Evolutionary conservation across 805 yeast genomes (phyloP).

Genomic region (Nakazawaea wyomingensis): DNA sequence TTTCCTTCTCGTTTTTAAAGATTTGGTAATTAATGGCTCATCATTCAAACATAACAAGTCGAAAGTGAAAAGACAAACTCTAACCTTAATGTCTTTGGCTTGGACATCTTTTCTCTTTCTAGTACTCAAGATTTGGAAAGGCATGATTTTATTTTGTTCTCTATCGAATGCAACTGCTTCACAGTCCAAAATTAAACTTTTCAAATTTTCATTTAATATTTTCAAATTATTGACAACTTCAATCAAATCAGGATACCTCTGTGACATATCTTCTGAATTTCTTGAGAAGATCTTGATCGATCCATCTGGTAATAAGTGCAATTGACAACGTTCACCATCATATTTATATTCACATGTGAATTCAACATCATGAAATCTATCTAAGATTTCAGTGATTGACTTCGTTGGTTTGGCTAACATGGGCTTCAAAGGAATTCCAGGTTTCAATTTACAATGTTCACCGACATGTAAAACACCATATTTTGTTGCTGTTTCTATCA

Average conservation of each 20-base stretch:
- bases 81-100: slow-evolving; percentile 80
- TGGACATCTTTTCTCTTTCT: slow-evolving; percentile 92
- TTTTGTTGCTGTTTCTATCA: slow-evolving; percentile 60
- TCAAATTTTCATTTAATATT: slow-evolving; percentile 27
- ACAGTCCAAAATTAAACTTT: slow-evolving; percentile 78
- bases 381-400: slow-evolving; percentile 85
- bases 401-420: slow-evolving; percentile 98
- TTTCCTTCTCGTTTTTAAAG: slow-evolving; percentile 68
- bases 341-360: slow-evolving; percentile 97
- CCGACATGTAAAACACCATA: slow-evolving; percentile 63
- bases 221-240: slow-evolving; percentile 52
- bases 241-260: slow-evolving; percentile 86
- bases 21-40: slow-evolving; percentile 57
- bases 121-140: slow-evolving; percentile 90
- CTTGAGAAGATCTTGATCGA: slow-evolving; percentile 78
- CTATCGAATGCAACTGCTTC: slow-evolving; percentile 98
- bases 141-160: slow-evolving; percentile 70
- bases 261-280: slow-evolving; percentile 96
- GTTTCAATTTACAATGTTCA: slow-evolving; percentile 68
- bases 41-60: slow-evolving; percentile 77
- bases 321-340: slow-evolving; percentile 97
- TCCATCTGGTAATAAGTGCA: slow-evolving; percentile 68
- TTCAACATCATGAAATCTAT: slow-evolving; percentile 75
- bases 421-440: slow-evolving; percentile 94
- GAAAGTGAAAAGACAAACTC: slow-evolving; percentile 89